phyloP scores from a whole-genome alignment of 257 asterid species.

The Scutellaria galericulata region DNA sequence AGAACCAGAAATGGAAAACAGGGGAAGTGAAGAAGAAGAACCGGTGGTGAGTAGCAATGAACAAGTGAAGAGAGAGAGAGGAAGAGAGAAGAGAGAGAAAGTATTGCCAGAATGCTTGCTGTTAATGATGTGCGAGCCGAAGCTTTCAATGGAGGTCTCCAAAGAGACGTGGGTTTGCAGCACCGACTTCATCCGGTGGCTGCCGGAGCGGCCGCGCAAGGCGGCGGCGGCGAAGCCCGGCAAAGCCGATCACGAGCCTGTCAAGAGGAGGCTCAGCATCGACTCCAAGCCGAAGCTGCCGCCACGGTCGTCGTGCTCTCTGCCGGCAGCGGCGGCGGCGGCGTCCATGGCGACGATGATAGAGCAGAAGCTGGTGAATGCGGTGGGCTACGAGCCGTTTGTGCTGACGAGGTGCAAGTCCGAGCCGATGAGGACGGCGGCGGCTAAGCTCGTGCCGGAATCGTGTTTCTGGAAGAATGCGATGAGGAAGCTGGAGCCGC shows the following conservation, averaged over 20 bases:
- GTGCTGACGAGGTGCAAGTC: conserved; percentile 95
- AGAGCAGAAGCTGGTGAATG: conserved; percentile 86
- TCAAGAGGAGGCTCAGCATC: conserved; percentile 48
- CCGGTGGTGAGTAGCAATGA: no score
- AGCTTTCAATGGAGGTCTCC: conserved; percentile 94
- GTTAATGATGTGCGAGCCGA: conserved; percentile 97
- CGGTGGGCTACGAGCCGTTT: conserved; percentile 78
- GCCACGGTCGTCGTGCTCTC: conserved; percentile 76
- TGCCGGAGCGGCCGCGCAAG: conserved; percentile 68
- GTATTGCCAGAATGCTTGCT: conserved; percentile 82
- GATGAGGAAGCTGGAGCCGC: conserved; percentile 74
- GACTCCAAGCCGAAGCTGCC: conserved; percentile 48
- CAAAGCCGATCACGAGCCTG: conserved; percentile 40
- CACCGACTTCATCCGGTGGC: conserved; percentile 78
- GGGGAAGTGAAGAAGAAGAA: no score
- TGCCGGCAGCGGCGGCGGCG: conserved; percentile 60
- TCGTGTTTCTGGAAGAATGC: conserved; percentile 83
- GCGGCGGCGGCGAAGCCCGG: conserved; percentile 35
- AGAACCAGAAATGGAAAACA: background rate
- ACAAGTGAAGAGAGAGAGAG: background rate
- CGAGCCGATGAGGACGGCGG: conserved; percentile 97
- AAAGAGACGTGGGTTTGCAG: conserved; percentile 98
- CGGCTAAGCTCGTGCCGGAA: conserved; percentile 88
- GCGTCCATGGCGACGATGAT: conserved; percentile 69
- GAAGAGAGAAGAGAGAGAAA: conserved; percentile 25